Conservation (phyloP, 1,284 basidiomycete genomes). For the Puccinia horiana region DNA sequence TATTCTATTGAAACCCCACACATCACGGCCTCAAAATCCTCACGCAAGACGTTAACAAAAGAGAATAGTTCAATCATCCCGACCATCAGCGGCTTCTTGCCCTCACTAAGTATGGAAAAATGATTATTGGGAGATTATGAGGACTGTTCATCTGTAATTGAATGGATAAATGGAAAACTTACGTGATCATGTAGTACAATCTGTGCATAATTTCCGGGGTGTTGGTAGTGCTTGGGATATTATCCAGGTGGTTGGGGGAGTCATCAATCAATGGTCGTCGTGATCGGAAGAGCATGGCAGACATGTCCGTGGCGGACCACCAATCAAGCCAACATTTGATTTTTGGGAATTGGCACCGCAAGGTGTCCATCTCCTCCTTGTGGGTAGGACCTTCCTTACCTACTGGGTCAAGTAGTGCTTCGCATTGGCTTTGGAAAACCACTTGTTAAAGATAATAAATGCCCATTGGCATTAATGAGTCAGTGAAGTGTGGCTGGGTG, state of each 20-base stretch:
- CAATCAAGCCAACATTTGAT: conserved; percentile 16
- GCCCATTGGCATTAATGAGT: no score
- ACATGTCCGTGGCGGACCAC: background rate
- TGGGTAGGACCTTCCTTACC: background rate
- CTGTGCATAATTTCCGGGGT: background rate
- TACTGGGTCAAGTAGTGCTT: background rate
- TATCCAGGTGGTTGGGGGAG: background rate
- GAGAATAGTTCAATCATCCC: background rate
- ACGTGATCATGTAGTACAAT: conserved; percentile 18
- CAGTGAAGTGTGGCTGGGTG: no score
- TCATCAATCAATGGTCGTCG: no score
- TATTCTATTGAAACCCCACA: background rate
- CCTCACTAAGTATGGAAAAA: background rate
- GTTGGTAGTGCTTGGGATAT: conserved; percentile 10
- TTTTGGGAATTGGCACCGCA: background rate
- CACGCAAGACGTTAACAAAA: no score
- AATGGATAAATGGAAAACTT: background rate
- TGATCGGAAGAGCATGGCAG: conserved; percentile 17
- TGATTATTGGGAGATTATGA: no score
- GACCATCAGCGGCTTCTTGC: background rate
- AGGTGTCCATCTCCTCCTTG: conserved; percentile 3
- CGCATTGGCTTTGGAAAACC: background rate
- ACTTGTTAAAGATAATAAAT: background rate
- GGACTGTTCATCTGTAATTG: no score
- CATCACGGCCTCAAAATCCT: background rate